Conservation (phyloP, 805 yeast species). For the Cyberlindnera mississippiensis region DNA sequence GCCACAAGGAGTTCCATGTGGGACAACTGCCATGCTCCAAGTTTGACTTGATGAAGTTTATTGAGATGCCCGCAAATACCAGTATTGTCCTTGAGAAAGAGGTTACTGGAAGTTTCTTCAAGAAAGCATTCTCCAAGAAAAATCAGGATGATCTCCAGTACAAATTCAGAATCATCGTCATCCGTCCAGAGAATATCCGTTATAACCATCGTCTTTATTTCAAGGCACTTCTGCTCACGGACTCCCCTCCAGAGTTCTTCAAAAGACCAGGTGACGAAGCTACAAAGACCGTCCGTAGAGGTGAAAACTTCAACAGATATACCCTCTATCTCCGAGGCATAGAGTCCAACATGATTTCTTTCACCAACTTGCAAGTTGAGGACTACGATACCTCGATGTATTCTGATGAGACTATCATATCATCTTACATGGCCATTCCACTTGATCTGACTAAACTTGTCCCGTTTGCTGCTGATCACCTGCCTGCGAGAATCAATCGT, state of each 20-base stretch:
- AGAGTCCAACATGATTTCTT: not conserved
- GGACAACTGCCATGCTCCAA: not conserved
- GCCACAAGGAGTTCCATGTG: not conserved
- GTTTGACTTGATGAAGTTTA: conserved; percentile 1
- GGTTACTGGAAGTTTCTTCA: conserved; percentile 1
- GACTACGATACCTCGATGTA: conserved; percentile 1
- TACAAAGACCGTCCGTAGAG: conserved; percentile 4
- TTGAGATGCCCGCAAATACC: conserved; percentile 3
- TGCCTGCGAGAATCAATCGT: not conserved
- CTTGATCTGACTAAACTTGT: conserved; percentile 4
- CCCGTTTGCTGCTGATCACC: not conserved
- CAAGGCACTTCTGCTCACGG: conserved; percentile 8
- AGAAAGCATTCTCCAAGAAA: conserved; percentile 2
- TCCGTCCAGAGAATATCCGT: conserved; percentile 6
- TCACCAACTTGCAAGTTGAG: conserved; percentile 2
- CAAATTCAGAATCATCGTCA: conserved; percentile 4
- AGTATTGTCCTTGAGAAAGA: not conserved
- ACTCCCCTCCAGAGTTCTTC: conserved; percentile 7
- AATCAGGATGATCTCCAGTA: conserved; percentile 1
- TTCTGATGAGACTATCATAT: not conserved
- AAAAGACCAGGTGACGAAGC: not conserved
- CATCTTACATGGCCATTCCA: not conserved
- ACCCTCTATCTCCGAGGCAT: conserved; percentile 4
- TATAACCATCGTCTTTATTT: conserved; percentile 5
- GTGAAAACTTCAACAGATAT: not conserved